Conservation (phyloP, 371 early-diverging fungal species). For the Mucor irregularis region DNA sequence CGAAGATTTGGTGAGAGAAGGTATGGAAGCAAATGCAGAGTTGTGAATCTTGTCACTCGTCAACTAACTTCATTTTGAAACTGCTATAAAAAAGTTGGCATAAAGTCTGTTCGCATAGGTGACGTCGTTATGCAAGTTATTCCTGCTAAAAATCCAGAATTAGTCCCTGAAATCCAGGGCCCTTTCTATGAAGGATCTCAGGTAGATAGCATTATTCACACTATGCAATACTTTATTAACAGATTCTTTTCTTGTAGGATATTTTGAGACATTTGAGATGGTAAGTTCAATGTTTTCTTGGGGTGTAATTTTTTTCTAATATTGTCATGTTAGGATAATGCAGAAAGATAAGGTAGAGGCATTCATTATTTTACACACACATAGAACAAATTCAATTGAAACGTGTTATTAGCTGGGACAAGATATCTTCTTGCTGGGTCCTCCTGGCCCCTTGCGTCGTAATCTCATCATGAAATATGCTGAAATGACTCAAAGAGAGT, state of each 20-base stretch:
- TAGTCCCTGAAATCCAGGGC: constrained; percentile 62
- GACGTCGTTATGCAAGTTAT: constrained; percentile 64
- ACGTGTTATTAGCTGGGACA: constrained; percentile 59
- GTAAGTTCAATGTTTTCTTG: constrained; percentile 25
- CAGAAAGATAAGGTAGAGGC: constrained; percentile 59
- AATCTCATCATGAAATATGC: constrained; percentile 74
- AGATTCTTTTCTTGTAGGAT: constrained; percentile 50
- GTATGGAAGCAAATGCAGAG: constrained; percentile 15
- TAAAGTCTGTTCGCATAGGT: constrained; percentile 58
- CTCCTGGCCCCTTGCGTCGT: constrained; percentile 75
- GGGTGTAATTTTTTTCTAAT: not conserved
- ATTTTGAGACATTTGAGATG: constrained; percentile 71
- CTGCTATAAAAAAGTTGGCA: constrained; percentile 21
- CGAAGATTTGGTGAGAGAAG: constrained; percentile 42
- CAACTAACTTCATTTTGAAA: not conserved
- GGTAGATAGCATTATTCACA: constrained; percentile 29
- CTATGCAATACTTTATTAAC: not conserved
- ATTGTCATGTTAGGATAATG: constrained; percentile 54
- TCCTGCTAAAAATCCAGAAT: constrained; percentile 59
- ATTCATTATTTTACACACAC: not conserved
- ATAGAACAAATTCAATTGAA: not conserved
- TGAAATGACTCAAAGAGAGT: constrained; percentile 64
- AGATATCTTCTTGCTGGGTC: constrained; percentile 85
- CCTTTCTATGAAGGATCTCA: constrained; percentile 71
- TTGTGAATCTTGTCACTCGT: not conserved